These are phyloP conservation scores for Scopulariopsis brevicaulis DNA, from an alignment of 2,329 filamentous ascomycete genomes.

Conservation along the genomic window DNA sequence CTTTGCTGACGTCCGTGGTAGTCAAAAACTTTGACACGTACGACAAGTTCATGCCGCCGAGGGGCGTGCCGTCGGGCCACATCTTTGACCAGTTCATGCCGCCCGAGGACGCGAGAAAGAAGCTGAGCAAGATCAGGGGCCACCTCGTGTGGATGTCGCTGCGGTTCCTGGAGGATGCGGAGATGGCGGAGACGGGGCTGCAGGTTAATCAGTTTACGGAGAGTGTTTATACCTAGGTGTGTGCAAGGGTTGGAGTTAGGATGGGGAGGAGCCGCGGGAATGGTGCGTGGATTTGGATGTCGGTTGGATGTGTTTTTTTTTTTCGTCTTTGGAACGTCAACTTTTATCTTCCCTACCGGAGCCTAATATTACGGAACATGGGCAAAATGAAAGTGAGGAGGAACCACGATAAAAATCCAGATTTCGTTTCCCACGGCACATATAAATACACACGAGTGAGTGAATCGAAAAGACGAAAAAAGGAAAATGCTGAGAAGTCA, in stretches of 20 bases:
- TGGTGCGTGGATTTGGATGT: no score
- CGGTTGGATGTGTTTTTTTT: no score
- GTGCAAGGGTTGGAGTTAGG: background rate
- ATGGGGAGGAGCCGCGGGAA: no score
- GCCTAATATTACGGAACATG: no score
- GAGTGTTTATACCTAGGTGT: constrained; percentile 66
- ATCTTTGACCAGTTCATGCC: constrained; percentile 73
- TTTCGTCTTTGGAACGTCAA: no score
- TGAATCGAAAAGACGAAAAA: background rate
- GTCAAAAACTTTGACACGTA: constrained; percentile 88
- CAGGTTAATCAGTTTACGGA: constrained; percentile 81
- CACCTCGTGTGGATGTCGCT: constrained; percentile 96
- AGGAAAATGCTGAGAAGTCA: background rate
- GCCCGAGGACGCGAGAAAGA: constrained; percentile 58
- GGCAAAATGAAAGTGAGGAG: no score
- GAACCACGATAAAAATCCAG: no score
- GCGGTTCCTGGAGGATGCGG: constrained; percentile 69
- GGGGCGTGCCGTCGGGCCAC: constrained; percentile 70
- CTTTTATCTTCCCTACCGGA: no score
- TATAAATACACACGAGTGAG: background rate
- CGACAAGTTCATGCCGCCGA: constrained; percentile 61
- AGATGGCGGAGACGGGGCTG: constrained; percentile 83
- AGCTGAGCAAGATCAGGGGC: constrained; percentile 70
- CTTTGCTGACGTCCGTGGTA: constrained; percentile 16
- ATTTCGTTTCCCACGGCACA: no score